These are phyloP conservation scores for Moesziomyces globuligerus DNA, from an alignment of 1,284 basidiomycete species.

Conservation along the genomic window DNA sequence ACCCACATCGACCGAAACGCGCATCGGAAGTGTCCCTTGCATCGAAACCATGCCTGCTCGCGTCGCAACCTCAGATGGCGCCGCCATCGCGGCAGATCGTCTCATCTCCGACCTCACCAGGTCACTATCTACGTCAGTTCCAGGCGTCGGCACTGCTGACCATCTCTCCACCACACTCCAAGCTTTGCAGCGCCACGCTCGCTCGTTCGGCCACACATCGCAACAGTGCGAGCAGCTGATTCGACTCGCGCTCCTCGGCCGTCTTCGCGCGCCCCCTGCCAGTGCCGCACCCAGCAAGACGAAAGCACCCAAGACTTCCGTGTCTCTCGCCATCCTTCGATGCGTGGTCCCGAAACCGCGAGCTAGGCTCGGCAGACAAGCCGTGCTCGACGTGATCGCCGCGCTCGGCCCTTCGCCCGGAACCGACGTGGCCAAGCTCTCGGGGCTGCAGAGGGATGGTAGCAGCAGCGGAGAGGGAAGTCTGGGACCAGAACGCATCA, in stretches of 20 bases:
- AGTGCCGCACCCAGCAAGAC: slow-evolving; percentile 10
- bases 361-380: slow-evolving; percentile 29
- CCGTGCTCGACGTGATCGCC: slow-evolving; percentile 31
- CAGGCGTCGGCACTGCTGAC: slow-evolving; percentile 7
- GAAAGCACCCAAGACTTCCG: slow-evolving; percentile 32
- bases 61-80: slow-evolving; percentile 4
- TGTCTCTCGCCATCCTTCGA: slow-evolving; percentile 33
- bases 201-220: slow-evolving; percentile 30
- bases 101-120: slow-evolving; percentile 24
- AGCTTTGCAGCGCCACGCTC: slow-evolving; percentile 24
- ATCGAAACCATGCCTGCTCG: slow-evolving; percentile 37
- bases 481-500: slow-evolving; percentile 26
- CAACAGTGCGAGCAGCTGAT: slow-evolving; percentile 40
- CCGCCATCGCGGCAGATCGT: slow-evolving; percentile 22
- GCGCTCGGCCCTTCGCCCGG: slow-evolving; percentile 36
- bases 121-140: slow-evolving; percentile 21
- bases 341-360: slow-evolving; percentile 29
- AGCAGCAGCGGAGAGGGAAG: slow-evolving; percentile 7
- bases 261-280: slow-evolving; percentile 9
- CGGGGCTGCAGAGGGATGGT: slow-evolving; percentile 19
- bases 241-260: slow-evolving; percentile 32
- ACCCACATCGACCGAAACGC: neutral
- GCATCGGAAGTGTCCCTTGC: too few relatives aligned
- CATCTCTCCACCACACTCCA: slow-evolving; percentile 10
- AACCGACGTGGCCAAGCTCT: slow-evolving; percentile 20